Evolutionary conservation across 169 alveolate species (phyloP).

Genomic region (Eimeria zaria): DNA sequence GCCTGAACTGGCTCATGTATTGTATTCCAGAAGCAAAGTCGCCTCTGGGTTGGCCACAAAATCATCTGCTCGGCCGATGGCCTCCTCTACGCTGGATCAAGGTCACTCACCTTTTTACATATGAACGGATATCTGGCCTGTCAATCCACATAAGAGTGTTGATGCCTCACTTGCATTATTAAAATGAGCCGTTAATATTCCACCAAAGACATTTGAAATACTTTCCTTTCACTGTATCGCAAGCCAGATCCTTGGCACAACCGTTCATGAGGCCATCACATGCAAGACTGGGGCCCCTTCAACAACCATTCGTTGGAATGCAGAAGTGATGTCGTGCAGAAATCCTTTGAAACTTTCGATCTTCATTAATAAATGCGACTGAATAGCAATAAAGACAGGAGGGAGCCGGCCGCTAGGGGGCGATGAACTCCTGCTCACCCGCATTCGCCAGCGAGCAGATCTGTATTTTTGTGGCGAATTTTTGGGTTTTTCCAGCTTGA

Average conservation of each 20-base stretch:
- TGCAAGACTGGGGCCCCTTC: not conserved
- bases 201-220: not conserved
- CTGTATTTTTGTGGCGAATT: not conserved
- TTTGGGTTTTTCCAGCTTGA: not conserved
- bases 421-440: not conserved
- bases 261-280: conserved; percentile 2
- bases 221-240: not conserved
- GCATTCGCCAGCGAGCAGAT: not conserved
- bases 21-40: not conserved
- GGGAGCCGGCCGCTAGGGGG: not conserved
- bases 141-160: not conserved
- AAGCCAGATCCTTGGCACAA: not conserved
- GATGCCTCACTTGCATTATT: not conserved
- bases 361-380: not conserved
- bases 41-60: not conserved
- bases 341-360: not conserved
- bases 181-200: not conserved
- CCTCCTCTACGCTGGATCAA: not conserved
- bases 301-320: not conserved
- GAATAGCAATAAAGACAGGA: not conserved
- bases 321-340: not conserved
- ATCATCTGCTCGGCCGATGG: not conserved
- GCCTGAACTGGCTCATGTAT: no score
- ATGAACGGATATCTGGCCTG: not conserved
- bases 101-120: not conserved